Conservation (phyloP, 2,329 filamentous ascomycete genomes). For the Cercospora sp. region DNA sequence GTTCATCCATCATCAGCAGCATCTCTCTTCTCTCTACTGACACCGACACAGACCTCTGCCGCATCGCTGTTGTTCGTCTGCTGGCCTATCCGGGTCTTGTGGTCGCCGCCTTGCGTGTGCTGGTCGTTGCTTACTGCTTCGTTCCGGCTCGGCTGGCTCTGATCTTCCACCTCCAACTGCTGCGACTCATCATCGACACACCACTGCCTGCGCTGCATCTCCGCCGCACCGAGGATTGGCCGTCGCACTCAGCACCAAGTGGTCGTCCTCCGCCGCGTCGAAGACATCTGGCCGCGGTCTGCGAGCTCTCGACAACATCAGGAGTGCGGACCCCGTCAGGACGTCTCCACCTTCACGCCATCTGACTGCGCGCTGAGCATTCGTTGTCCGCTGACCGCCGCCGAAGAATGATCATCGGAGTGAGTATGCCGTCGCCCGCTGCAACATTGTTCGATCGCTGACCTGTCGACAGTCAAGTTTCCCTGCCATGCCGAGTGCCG, state of each 20-base stretch:
- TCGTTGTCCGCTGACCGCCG: background rate
- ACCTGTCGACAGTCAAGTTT: background rate
- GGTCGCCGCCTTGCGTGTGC: slow-evolving; percentile 14
- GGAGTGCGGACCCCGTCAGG: background rate
- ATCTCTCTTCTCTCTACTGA: background rate
- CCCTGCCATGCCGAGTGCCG: background rate
- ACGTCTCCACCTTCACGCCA: background rate
- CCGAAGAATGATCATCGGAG: background rate
- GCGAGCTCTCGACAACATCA: background rate
- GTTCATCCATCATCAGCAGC: background rate
- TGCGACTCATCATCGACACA: slow-evolving; percentile 11
- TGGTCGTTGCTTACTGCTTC: slow-evolving; percentile 20
- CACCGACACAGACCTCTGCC: slow-evolving; percentile 13
- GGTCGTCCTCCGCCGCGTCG: background rate
- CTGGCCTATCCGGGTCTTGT: slow-evolving; percentile 11
- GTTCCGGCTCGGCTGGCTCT: slow-evolving; percentile 19
- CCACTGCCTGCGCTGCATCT: background rate
- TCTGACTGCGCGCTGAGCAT: background rate
- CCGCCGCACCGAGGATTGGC: background rate
- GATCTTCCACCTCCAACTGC: slow-evolving; percentile 10
- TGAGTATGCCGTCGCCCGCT: background rate
- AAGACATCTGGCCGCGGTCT: background rate
- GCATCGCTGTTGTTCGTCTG: slow-evolving; percentile 15
- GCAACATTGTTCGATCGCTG: background rate
- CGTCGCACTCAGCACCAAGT: background rate